phyloP scores from a whole-genome alignment of 169 alveolate species.

The Plasmodium reichenowi region DNA sequence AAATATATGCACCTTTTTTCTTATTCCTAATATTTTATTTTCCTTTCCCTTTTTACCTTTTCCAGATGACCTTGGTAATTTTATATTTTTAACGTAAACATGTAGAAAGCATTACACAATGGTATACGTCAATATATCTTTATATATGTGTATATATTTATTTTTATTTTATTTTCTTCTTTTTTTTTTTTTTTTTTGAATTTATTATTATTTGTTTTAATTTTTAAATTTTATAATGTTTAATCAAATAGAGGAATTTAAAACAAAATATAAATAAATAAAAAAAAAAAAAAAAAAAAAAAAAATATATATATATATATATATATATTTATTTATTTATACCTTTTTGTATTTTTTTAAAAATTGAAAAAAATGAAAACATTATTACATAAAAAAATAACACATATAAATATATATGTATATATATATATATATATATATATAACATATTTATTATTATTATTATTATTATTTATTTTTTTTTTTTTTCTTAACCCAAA shows the following conservation, averaged over 20 bases:
- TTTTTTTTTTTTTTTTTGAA: conserved; percentile 36
- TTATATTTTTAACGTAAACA: conserved; percentile 41
- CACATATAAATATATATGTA: neutral
- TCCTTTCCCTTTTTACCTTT: neutral
- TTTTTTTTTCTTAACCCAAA: no score
- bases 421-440: neutral
- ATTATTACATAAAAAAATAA: neutral
- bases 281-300: neutral
- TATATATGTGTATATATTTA: neutral
- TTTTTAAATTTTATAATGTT: conserved; percentile 1
- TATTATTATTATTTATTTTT: neutral
- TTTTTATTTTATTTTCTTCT: conserved; percentile 13
- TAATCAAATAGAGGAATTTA: conserved; percentile 12
- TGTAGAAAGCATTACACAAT: neutral
- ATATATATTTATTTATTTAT: neutral
- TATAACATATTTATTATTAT: neutral
- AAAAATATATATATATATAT: neutral
- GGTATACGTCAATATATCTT: neutral
- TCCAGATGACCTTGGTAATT: conserved; percentile 75
- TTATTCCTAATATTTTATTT: neutral
- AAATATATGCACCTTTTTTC: neutral
- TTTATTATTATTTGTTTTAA: conserved; percentile 25
- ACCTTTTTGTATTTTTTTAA: neutral
- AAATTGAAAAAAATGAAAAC: neutral
- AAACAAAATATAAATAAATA: conserved; percentile 12